Percentiles rank a stretch among this genome's conserved stretches.
Conservation (phyloP, 2,329 filamentous ascomycete genomes). For the Tolypocladium pustulatum region DNA sequence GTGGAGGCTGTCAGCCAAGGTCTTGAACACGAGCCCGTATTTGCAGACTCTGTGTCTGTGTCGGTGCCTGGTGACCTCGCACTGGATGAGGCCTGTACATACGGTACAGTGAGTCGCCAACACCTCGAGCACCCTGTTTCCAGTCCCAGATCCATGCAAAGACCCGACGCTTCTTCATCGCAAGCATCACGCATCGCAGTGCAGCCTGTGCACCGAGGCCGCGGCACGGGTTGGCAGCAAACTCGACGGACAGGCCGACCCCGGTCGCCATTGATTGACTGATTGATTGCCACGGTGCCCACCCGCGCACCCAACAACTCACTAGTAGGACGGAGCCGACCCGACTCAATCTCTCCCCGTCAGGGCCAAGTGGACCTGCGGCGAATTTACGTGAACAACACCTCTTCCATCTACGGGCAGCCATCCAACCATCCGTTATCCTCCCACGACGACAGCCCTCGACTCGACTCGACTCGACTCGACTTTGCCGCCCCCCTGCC, state of each 20-base stretch:
- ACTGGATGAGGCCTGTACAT: background rate
- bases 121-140: background rate
- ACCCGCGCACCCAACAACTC: background rate
- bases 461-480: background rate
- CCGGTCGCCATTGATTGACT: background rate
- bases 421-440: background rate
- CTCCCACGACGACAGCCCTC: background rate
- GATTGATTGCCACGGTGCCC: background rate
- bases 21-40: too few species aligned
- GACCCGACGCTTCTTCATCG: background rate
- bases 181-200: background rate
- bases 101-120: too few species aligned
- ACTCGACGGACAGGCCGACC: background rate
- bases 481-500: background rate
- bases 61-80: too few species aligned
- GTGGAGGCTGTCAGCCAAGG: background rate
- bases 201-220: background rate
- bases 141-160: background rate
- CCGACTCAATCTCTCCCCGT: conserved; percentile 1
- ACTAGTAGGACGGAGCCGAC: background rate
- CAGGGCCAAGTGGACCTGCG: conserved; percentile 3
- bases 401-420: background rate
- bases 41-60: too few species aligned
- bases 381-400: conserved; percentile 6
- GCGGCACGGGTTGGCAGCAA: background rate